Conservation (phyloP, 208 protist species). For the Trypanosomatidae sp. region DNA sequence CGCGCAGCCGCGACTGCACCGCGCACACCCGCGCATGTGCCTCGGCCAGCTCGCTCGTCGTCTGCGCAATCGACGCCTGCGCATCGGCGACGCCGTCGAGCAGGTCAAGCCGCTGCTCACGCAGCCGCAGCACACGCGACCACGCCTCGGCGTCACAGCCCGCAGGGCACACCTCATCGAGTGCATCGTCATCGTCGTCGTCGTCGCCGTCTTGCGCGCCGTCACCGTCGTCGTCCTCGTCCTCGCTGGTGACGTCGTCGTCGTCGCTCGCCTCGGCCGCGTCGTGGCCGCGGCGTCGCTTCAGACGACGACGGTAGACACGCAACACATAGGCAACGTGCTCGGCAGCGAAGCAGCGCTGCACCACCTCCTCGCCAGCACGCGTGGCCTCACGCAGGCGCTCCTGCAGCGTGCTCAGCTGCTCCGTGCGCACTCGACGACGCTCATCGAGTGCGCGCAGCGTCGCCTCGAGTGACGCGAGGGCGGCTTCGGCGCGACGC, state of each 20-base stretch:
- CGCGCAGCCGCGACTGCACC: constrained; percentile 31
- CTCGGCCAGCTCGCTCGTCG: constrained; percentile 18
- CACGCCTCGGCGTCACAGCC: constrained; percentile 80
- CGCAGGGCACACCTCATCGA: constrained; percentile 85
- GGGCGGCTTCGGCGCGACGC: too few species aligned
- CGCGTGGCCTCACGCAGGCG: too few species aligned
- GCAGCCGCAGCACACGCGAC: constrained; percentile 72
- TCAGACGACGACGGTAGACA: constrained; percentile 91
- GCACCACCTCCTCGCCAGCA: too few species aligned
- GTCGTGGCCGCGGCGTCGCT: constrained; percentile 49
- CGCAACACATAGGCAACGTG: constrained; percentile 66
- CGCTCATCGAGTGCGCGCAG: too few species aligned
- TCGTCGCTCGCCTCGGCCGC: constrained; percentile 68
- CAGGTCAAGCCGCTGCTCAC: constrained; percentile 86
- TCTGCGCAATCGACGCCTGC: constrained; percentile 15
- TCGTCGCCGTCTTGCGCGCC: constrained; percentile 78
- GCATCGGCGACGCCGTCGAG: constrained; percentile 73
- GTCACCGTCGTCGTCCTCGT: constrained; percentile 72
- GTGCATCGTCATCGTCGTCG: constrained; percentile 81
- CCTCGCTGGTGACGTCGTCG: constrained; percentile 73
- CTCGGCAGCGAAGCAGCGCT: constrained; percentile 54
- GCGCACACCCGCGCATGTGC: constrained; percentile 54
- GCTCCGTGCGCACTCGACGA: too few species aligned
- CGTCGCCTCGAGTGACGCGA: too few species aligned
- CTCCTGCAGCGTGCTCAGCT: too few species aligned